Base-by-base conservation (phyloP, 2,329 filamentous ascomycete species). In the Colletotrichum siamense region DNA sequence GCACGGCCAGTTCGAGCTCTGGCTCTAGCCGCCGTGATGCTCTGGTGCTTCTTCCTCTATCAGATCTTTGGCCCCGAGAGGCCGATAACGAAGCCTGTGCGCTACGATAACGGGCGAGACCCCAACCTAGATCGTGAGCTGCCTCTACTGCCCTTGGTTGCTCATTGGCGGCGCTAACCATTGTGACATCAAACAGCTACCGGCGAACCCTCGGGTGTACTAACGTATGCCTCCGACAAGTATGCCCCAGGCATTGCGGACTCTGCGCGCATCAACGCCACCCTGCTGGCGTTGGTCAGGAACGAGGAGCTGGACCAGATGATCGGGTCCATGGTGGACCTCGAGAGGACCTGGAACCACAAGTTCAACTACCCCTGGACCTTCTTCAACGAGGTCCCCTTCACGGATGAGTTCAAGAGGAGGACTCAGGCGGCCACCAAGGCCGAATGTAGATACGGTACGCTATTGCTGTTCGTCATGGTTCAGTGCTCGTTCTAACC, bases 301-400 rank as follows among this genome's bases (percentile, higher is more conserved):
- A 99, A 99, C 82, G 93, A 95, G 83, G 97, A 99, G 88, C 87
- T 98, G 32, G 87, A 92, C 26, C 95, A 94, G 63, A 94, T 99
- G 89, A 88, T 99, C 30, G 91, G 94, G 82, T 95, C 96, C 30
- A 99, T 99, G 95, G 86, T 87, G 71, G 96, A 99, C 82, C 90
- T 99, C 76, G 97, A 99, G 87, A 89, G 94, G 79, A 99, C 96
- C 1, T 99, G 96, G 96, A 99, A 99, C 82, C 89, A 92, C 89
- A 99, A 99, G 83, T 99, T 99, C 91, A 99, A 99, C 88, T 99
- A 99, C 83, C 97, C 97, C 0, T 99, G 97, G 95, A 98, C 96
- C 10, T 99, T 99, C 85, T 98, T 99, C 90, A 99, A 99, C 86
- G 96, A 99, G 82, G 93, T 95, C 69, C 95, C 95, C 18, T 99